phyloP scores from a whole-genome alignment of 83 land plant species.

The Diphasiastrum complanatum region DNA sequence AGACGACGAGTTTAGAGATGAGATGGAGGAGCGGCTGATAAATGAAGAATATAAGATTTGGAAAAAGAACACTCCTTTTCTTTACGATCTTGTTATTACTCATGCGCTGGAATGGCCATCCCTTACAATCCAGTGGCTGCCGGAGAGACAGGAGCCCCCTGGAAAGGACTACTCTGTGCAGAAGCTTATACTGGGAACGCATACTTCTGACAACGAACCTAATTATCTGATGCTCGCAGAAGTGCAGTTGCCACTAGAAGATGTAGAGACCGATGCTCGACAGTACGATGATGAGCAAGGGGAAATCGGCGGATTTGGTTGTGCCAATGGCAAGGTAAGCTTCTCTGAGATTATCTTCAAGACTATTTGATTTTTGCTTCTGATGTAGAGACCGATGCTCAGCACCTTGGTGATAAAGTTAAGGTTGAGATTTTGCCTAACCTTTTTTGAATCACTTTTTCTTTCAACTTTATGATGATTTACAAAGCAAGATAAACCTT shows the following conservation, averaged over 20 bases:
- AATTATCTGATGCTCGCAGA: constrained; percentile 89
- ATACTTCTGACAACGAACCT: constrained; percentile 93
- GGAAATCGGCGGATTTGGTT: constrained; percentile 81
- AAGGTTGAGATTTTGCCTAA: too few species aligned
- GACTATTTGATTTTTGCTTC: too few species aligned
- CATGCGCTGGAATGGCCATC: constrained; percentile 98
- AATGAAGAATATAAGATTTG: constrained; percentile 99
- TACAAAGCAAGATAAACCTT: too few species aligned
- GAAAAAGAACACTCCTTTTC: constrained; percentile 97
- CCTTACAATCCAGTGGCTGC: constrained; percentile 93
- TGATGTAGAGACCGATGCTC: too few species aligned
- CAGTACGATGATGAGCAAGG: constrained; percentile 74
- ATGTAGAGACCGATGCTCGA: constrained; percentile 75
- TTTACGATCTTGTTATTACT: constrained; percentile 92
- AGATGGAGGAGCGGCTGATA: constrained; percentile 85
- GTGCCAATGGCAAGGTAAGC: constrained; percentile 83
- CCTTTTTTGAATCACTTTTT: too few species aligned
- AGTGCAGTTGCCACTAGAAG: constrained; percentile 89
- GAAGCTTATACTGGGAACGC: constrained; percentile 83
- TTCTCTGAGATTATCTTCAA: too few species aligned
- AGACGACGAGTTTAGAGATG: constrained; percentile 80
- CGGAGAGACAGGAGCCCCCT: constrained; percentile 67
- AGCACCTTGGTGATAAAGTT: too few species aligned
- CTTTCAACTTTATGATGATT: too few species aligned
- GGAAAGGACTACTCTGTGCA: constrained; percentile 84